These are phyloP conservation scores for Lichina pygmaea DNA, from an alignment of 495 filamentous ascomycete species.

Conservation along the genomic window DNA sequence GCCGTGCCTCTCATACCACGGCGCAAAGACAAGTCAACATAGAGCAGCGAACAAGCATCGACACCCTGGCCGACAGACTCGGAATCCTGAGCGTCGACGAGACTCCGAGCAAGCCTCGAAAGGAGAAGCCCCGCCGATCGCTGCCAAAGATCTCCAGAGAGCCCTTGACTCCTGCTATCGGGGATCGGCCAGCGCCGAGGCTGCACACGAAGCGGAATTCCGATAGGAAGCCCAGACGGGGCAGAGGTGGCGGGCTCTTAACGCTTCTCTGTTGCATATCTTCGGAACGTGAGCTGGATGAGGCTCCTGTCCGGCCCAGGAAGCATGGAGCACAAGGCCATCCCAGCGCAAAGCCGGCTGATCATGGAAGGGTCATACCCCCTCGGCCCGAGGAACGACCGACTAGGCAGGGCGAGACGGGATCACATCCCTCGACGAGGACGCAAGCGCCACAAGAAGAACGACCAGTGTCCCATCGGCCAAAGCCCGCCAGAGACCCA, in stretches of 20 bases:
- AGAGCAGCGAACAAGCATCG: conserved; percentile 34
- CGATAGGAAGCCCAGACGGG: too few species aligned
- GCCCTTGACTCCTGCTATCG: not conserved
- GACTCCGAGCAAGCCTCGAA: not conserved
- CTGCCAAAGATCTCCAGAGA: too few species aligned
- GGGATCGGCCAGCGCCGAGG: not conserved
- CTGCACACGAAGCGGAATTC: not conserved
- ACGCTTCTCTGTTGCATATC: not conserved
- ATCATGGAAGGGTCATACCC: too few species aligned
- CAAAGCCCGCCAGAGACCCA: conserved; percentile 11
- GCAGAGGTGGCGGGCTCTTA: not conserved
- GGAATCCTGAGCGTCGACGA: conserved; percentile 33
- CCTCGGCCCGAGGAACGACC: not conserved
- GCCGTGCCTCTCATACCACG: not conserved
- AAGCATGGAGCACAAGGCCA: not conserved
- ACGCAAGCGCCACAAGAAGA: conserved; percentile 1
- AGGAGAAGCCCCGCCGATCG: not conserved
- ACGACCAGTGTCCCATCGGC: conserved; percentile 4
- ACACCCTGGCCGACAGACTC: conserved; percentile 53
- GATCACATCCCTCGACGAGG: conserved; percentile 2
- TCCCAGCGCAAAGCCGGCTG: conserved; percentile 2
- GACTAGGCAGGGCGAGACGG: not conserved
- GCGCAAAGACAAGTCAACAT: not conserved
- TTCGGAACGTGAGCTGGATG: not conserved
- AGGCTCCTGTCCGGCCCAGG: conserved; percentile 4